These are phyloP conservation scores for Hanseniaspora hatyaiensis DNA, from an alignment of 805 yeast species.

Conservation along the genomic window DNA sequence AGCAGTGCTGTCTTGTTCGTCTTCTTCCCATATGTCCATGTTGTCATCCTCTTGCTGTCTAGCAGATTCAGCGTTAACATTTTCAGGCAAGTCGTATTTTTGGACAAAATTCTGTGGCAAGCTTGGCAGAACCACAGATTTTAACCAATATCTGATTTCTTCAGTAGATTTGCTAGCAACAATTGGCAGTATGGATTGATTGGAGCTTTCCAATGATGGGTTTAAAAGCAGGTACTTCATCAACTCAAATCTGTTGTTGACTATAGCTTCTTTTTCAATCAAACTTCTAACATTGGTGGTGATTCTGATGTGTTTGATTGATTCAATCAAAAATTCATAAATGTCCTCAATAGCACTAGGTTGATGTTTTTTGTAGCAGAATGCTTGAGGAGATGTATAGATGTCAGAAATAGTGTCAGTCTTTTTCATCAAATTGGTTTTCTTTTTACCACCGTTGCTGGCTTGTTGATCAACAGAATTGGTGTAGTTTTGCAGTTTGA, in stretches of 20 bases:
- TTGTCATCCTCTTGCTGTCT: constrained; percentile 1
- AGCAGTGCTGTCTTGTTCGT: constrained; percentile 3
- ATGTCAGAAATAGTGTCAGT: constrained; percentile 15
- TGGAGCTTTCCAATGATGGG: constrained; percentile 47
- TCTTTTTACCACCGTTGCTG: constrained; percentile 7
- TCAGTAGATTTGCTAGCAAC: constrained; percentile 35
- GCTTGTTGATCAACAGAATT: constrained; percentile 14
- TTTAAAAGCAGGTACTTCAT: constrained; percentile 35
- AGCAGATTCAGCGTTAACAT: too few species aligned
- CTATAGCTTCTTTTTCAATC: constrained; percentile 14
- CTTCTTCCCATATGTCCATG: constrained; percentile 16
- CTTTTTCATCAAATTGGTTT: constrained; percentile 11
- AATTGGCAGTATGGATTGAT: constrained; percentile 54
- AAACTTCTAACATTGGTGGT: constrained; percentile 14
- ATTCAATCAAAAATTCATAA: constrained; percentile 7
- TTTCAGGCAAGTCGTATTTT: constrained; percentile 16
- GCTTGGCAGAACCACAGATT: constrained; percentile 47
- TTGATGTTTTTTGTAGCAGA: constrained; percentile 1
- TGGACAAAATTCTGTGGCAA: constrained; percentile 42
- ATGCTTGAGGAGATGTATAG: constrained; percentile 12
- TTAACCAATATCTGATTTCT: constrained; percentile 13
- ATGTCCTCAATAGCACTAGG: neutral
- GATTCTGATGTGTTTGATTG: constrained; percentile 7
- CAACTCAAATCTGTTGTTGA: constrained; percentile 1
- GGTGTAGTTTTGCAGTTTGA: constrained; percentile 19